Conservation (phyloP, 805 yeast genomes). For the Saccharomyces mikatae region DNA sequence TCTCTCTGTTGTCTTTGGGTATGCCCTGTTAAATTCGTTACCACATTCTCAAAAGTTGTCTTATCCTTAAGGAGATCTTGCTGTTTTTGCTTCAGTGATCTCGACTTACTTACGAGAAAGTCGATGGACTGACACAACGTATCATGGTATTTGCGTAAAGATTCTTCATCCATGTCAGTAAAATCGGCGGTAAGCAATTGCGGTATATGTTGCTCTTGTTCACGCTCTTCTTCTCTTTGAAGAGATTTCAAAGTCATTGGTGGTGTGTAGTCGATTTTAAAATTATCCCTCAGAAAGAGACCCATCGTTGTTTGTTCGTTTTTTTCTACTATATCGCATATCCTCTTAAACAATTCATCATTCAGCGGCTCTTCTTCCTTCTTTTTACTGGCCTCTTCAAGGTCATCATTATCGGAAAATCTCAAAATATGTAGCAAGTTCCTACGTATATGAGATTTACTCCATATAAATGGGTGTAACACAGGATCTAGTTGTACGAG, state of each 20-base stretch:
- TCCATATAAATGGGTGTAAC: conserved; percentile 24
- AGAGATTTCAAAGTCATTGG: conserved; percentile 11
- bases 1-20: conserved; percentile 68
- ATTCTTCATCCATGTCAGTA: conserved; percentile 4
- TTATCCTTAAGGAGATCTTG: conserved; percentile 53
- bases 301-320: conserved; percentile 2
- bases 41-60: conserved; percentile 73
- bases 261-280: conserved; percentile 14
- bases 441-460: conserved; percentile 18
- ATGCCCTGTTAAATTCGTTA: conserved; percentile 84
- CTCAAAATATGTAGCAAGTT: conserved; percentile 22
- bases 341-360: conserved; percentile 14
- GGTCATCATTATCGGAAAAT: conserved; percentile 12
- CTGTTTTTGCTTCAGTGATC: conserved; percentile 34
- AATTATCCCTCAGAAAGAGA: conserved; percentile 14
- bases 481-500: conserved; percentile 17
- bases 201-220: conserved; percentile 16
- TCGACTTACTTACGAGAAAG: conserved; percentile 24
- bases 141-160: conserved; percentile 20
- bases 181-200: conserved; percentile 7
- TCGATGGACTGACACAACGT: conserved; percentile 22
- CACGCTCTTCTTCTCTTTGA: conserved; percentile 9
- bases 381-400: not conserved
- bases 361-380: conserved; percentile 9
- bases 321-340: conserved; percentile 4